A percentile compares a stretch with the other conserved stretches of the same genome.
These are phyloP conservation scores for Emmonsiellopsis sp. DNA, from an alignment of 2,329 filamentous ascomycete species.

Conservation along the genomic window DNA sequence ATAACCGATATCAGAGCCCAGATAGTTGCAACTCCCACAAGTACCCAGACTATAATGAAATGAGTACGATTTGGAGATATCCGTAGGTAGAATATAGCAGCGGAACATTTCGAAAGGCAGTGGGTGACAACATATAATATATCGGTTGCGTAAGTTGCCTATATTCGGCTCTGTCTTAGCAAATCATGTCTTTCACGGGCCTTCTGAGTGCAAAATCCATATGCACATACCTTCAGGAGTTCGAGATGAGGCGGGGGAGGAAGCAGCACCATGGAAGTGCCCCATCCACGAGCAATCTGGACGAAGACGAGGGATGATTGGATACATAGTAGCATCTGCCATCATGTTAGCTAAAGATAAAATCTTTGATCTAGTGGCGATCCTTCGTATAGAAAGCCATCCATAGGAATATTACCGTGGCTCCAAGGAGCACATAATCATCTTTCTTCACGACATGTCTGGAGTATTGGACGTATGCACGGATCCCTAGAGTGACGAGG, in stretches of 20 bases:
- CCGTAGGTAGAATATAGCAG: conserved; percentile 30
- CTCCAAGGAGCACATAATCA: conserved; percentile 26
- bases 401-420: conserved; percentile 19
- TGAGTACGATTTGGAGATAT: conserved; percentile 29
- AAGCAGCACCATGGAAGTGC: conserved; percentile 24
- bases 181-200: background rate
- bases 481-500: conserved; percentile 31
- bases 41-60: conserved; percentile 17
- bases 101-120: conserved; percentile 35
- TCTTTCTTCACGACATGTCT: conserved; percentile 23
- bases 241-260: conserved; percentile 7
- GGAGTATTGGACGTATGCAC: conserved; percentile 29
- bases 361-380: conserved; percentile 10
- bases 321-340: conserved; percentile 24
- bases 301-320: conserved; percentile 32
- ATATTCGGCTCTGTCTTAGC: background rate
- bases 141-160: conserved; percentile 32
- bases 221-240: conserved; percentile 28
- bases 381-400: background rate
- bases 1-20: conserved; percentile 29
- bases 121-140: conserved; percentile 33
- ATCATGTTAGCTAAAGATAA: conserved; percentile 4
- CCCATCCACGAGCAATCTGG: conserved; percentile 32
- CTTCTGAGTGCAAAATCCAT: background rate
- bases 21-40: conserved; percentile 22